Evolutionary conservation across 345 rosid species (phyloP).

Genomic region (Heritiera fomes): DNA sequence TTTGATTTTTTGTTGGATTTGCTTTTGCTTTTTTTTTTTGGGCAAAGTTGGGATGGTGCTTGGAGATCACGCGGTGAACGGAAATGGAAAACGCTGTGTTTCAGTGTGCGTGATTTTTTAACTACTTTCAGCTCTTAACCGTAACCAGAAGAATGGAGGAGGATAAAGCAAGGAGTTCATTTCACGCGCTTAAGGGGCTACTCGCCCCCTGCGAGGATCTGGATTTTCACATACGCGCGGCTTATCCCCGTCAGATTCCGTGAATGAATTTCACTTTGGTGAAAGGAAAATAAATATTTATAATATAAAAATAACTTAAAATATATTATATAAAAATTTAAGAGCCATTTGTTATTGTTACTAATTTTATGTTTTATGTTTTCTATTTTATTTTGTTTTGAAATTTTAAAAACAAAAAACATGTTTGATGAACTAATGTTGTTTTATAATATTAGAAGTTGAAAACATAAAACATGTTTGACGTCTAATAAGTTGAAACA

Average conservation of each 20-base stretch:
- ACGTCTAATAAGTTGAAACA: no score
- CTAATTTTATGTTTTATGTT: no score
- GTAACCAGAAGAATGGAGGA: neutral
- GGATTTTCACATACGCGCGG: neutral
- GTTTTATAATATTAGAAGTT: no score
- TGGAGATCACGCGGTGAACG: conserved; percentile 17
- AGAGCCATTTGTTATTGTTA: no score
- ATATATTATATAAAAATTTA: no score
- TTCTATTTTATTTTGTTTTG: no score
- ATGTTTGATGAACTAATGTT: no score
- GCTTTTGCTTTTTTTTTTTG: neutral
- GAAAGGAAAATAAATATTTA: neutral
- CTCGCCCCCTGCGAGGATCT: neutral
- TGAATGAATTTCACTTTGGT: neutral
- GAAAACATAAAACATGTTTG: no score
- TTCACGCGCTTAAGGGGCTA: conserved; percentile 8
- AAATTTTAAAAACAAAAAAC: no score
- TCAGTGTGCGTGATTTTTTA: neutral
- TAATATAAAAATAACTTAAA: no score
- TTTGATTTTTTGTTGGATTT: neutral
- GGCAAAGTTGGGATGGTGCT: neutral
- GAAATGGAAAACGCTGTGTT: conserved; percentile 1
- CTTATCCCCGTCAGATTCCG: neutral
- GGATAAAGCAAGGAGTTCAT: neutral
- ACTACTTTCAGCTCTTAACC: conserved; percentile 3